Base-by-base conservation (phyloP, 768 basidiomycete species). In the Rossbeevera mucosa region DNA sequence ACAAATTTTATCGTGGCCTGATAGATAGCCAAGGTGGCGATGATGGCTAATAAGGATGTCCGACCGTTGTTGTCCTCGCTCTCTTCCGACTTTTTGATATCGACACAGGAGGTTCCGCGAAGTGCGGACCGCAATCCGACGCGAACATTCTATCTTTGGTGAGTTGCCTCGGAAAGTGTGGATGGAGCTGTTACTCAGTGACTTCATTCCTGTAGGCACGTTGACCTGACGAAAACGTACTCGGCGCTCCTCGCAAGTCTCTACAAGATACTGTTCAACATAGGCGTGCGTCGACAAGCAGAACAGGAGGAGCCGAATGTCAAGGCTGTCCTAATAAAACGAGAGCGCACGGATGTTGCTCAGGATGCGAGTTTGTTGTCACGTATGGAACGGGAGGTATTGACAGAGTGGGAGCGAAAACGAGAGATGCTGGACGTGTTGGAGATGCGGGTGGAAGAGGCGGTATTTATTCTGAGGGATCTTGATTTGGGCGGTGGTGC, bases 141-240 rank as follows among this genome's bases (percentile, higher is more conserved):
- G 0, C 79, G 93, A 22, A 94, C 88, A 44, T 90, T 93, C 67
- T 97, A 91, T 72, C 81, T 97, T 28, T 98, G 95, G 95, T 92
- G 53, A 28, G 77, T 59, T 31, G 46, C 46, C 21, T n/a, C 24
- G 18, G 25, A 13, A 16, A 48, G 24, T 7, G 12, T 14, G 20
- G 20, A 45, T 41, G 5, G 22, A 43, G 26, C 14, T 21, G 59
- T 48, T 41, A 3, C 26, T 49, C 2, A 55, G 11, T 8, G 13
- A 2, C 18, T 20, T 26, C n/a, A 7, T 18, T 42, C 29, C 40
- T 62, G 59, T 51, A 97, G 94, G 95, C 86, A 87, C 67, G 89
- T 96, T 47, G 92, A 97, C 71, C 77, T 91, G 8, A 74, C 79
- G 29, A 89, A 93, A 64, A 88, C 90, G 8, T 91, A 89, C 62